Evolutionary conservation across 345 rosid genomes (phyloP).

Genomic region (Brassica juncea): DNA sequence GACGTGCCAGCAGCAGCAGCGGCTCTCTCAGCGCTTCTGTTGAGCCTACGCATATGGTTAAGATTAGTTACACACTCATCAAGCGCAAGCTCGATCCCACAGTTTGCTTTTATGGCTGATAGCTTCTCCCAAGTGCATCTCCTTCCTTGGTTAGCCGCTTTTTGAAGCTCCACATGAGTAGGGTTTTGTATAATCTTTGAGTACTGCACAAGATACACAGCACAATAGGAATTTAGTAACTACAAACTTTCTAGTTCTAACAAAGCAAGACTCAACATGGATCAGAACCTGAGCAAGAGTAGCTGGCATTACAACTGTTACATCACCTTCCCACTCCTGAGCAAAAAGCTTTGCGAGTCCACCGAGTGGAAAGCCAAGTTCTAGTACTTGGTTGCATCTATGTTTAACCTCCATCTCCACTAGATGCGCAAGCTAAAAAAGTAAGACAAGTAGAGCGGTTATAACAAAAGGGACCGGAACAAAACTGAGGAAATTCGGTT

Average conservation of each 20-base stretch:
- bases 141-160: conserved; percentile 92
- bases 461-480: neutral
- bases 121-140: conserved; percentile 99
- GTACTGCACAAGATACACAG: conserved; percentile 51
- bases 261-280: neutral
- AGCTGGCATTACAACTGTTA: conserved; percentile 97
- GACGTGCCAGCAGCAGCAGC: conserved; percentile 76
- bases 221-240: conserved; percentile 16
- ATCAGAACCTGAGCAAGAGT: conserved; percentile 58
- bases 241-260: neutral
- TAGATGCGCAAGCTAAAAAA: conserved; percentile 73
- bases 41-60: conserved; percentile 95
- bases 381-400: conserved; percentile 82
- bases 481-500: neutral
- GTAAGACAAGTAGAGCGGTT: neutral
- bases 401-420: conserved; percentile 96
- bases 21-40: conserved; percentile 88
- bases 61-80: conserved; percentile 91
- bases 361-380: conserved; percentile 92
- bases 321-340: conserved; percentile 99
- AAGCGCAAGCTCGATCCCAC: conserved; percentile 92
- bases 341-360: conserved; percentile 92
- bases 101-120: conserved; percentile 93
- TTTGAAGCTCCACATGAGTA: conserved; percentile 69
- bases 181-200: conserved; percentile 91